A percentile compares a stretch with the other conserved stretches of the same genome.
These are phyloP conservation scores for Arabidopsis lyrata DNA, from an alignment of 441 rosid genomes.

Conservation along the genomic window DNA sequence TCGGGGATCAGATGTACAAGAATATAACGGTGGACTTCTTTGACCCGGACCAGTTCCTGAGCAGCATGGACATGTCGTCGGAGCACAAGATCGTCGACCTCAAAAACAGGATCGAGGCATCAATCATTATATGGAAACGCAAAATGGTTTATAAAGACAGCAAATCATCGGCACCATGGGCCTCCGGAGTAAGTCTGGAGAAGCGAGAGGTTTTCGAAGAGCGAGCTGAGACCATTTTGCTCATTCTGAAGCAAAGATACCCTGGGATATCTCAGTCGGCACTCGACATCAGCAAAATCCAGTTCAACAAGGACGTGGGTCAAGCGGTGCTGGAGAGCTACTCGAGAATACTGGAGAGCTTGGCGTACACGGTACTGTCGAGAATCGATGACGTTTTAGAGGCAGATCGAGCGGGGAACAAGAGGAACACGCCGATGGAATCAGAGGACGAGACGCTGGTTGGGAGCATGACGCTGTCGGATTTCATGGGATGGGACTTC, in stretches of 20 bases:
- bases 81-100: conserved; percentile 95
- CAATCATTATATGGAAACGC: conserved; percentile 91
- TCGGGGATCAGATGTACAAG: conserved; percentile 83
- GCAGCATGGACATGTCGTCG: conserved; percentile 76
- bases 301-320: conserved; percentile 90
- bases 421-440: conserved; percentile 42
- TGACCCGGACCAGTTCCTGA: conserved; percentile 83
- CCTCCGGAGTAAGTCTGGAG: conserved; percentile 88
- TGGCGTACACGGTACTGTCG: conserved; percentile 83
- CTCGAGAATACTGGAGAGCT: conserved; percentile 92
- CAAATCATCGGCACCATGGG: conserved; percentile 77
- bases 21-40: conserved; percentile 87
- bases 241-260: conserved; percentile 77
- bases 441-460: conserved; percentile 46
- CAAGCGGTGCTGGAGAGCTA: conserved; percentile 94
- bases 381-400: conserved; percentile 87
- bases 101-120: conserved; percentile 94
- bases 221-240: conserved; percentile 89
- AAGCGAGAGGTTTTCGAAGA: conserved; percentile 96
- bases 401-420: conserved; percentile 58
- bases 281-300: conserved; percentile 97
- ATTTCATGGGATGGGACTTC: conserved; percentile 86
- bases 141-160: conserved; percentile 92
- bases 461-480: conserved; percentile 60
- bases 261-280: conserved; percentile 95